Percentiles rank a stretch among this genome's conserved stretches.
Evolutionary conservation across 2,329 filamentous ascomycete species (phyloP).

Genomic region (Rhynchosporium agropyri): DNA sequence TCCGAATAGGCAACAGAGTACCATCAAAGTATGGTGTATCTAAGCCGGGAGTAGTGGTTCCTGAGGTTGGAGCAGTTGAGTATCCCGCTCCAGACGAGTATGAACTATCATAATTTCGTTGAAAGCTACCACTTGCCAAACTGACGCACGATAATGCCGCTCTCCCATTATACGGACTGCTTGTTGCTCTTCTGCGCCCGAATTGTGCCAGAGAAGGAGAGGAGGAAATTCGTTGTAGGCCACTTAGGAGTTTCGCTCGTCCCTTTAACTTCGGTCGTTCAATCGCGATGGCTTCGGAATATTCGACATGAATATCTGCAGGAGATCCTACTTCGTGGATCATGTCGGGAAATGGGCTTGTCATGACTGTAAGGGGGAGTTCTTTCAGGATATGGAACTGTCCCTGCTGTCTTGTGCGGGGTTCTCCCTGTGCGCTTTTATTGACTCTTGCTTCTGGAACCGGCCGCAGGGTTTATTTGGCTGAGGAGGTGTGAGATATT

Average conservation of each 20-base stretch:
- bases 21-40: slow-evolving; percentile 36
- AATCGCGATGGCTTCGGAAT: slow-evolving; percentile 37
- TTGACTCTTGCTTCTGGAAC: background rate
- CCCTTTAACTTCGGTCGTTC: slow-evolving; percentile 40
- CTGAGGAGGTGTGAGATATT: background rate
- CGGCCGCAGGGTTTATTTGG: slow-evolving; percentile 6
- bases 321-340: slow-evolving; percentile 27
- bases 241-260: slow-evolving; percentile 39
- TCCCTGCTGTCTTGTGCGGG: slow-evolving; percentile 10
- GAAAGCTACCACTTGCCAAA: slow-evolving; percentile 36
- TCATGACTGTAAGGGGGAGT: slow-evolving; percentile 28
- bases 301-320: slow-evolving; percentile 31
- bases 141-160: slow-evolving; percentile 40
- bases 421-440: slow-evolving; percentile 9
- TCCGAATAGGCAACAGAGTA: slow-evolving; percentile 30
- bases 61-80: slow-evolving; percentile 41
- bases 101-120: slow-evolving; percentile 37
- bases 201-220: slow-evolving; percentile 41
- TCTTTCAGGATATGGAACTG: background rate
- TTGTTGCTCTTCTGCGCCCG: slow-evolving; percentile 38
- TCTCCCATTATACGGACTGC: slow-evolving; percentile 40
- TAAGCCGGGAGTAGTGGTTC: slow-evolving; percentile 36
- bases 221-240: slow-evolving; percentile 43
- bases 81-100: slow-evolving; percentile 33
- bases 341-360: slow-evolving; percentile 31